Conservation (phyloP, 345 rosid genomes). For the Bruguiera sexangula region DNA sequence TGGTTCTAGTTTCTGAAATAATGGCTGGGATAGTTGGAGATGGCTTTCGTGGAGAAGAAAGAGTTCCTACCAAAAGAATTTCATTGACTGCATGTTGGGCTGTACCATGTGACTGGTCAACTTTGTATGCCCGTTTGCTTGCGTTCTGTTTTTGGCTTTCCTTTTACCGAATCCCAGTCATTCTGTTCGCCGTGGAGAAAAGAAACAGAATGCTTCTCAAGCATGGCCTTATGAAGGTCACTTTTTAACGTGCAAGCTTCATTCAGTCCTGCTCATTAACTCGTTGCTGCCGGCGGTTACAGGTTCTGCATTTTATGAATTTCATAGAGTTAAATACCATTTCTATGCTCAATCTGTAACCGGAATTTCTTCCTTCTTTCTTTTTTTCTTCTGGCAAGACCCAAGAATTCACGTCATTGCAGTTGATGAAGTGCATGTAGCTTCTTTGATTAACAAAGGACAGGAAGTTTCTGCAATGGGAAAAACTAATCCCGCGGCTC, state of each 20-base stretch:
- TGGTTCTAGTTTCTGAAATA: too few species aligned
- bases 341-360: background rate
- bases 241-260: too few species aligned
- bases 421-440: conserved; percentile 73
- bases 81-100: background rate
- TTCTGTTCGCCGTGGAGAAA: too few species aligned
- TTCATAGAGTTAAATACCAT: background rate
- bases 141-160: background rate
- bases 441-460: conserved; percentile 69
- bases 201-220: background rate
- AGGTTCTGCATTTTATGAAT: too few species aligned
- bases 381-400: background rate
- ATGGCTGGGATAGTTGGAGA: too few species aligned
- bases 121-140: background rate
- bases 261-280: too few species aligned
- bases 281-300: background rate
- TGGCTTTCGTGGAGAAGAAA: background rate
- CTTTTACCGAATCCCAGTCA: background rate
- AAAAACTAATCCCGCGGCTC: conserved; percentile 53
- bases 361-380: background rate
- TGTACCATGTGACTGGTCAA: background rate
- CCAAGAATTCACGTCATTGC: conserved; percentile 15
- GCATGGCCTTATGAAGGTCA: too few species aligned
- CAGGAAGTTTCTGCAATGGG: conserved; percentile 42
- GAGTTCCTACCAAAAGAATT: background rate